Evolutionary conservation across 2,329 filamentous ascomycete species (phyloP).

Genomic region (Fonsecaea nubica): DNA sequence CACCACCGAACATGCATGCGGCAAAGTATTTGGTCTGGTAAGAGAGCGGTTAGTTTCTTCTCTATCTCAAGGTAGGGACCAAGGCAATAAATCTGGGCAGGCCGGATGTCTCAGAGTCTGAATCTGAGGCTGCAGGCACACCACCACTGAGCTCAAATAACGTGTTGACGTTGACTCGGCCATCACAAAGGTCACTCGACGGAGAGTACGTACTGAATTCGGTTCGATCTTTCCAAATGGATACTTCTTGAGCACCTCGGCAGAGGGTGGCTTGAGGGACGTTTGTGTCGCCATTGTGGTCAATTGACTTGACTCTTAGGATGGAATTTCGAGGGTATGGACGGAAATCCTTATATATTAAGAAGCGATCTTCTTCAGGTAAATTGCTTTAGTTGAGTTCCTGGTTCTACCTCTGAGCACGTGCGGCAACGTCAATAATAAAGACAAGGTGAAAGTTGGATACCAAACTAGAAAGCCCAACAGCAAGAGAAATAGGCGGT

Average conservation of each 20-base stretch:
- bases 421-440: neutral
- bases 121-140: neutral
- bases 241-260: slow-evolving; percentile 30
- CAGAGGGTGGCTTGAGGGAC: slow-evolving; percentile 33
- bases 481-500: neutral
- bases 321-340: neutral
- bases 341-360: neutral
- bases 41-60: neutral
- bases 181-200: neutral
- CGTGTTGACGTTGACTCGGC: neutral
- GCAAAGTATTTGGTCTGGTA: slow-evolving; percentile 38
- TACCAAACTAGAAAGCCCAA: neutral
- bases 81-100: neutral
- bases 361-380: neutral
- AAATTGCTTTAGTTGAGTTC: neutral
- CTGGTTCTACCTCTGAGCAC: neutral
- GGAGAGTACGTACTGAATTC: slow-evolving; percentile 33
- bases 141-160: neutral
- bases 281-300: slow-evolving; percentile 18
- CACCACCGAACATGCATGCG: slow-evolving; percentile 32
- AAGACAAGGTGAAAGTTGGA: neutral
- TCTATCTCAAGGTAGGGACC: neutral
- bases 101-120: neutral
- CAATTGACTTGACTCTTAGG: neutral
- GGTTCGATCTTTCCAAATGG: slow-evolving; percentile 41